Percentiles rank a stretch among this genome's conserved stretches.
These are phyloP conservation scores for Neurospora sp. DNA, from an alignment of 2,329 filamentous ascomycete genomes.

Conservation along the genomic window DNA sequence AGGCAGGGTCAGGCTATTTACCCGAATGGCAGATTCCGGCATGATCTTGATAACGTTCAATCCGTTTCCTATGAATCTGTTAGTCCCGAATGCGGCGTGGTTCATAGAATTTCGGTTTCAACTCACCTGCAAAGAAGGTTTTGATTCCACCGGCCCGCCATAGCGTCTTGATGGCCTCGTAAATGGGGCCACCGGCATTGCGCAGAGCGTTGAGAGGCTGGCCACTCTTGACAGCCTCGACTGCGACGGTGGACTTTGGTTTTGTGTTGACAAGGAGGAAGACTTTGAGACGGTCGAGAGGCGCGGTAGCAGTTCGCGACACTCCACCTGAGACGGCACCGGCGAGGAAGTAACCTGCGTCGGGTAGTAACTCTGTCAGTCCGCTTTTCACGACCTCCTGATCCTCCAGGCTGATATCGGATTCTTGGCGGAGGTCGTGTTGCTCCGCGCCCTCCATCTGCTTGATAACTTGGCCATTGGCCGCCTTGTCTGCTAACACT, in stretches of 20 bases:
- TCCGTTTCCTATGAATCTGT: constrained; percentile 63
- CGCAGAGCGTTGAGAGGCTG: constrained; percentile 53
- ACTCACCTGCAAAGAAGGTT: constrained; percentile 83
- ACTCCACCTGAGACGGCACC: constrained; percentile 91
- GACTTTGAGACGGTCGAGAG: constrained; percentile 92
- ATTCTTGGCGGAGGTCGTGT: constrained; percentile 12
- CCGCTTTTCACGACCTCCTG: constrained; percentile 32
- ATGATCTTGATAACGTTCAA: constrained; percentile 96
- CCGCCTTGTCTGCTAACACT: constrained; percentile 6
- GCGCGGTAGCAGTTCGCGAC: constrained; percentile 89
- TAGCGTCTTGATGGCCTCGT: constrained; percentile 64
- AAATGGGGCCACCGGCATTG: constrained; percentile 58
- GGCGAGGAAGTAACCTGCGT: constrained; percentile 96
- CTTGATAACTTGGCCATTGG: constrained; percentile 7
- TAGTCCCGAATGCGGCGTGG: background rate
- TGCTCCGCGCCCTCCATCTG: constrained; percentile 13
- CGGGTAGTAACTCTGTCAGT: constrained; percentile 62
- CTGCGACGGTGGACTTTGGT: constrained; percentile 44
- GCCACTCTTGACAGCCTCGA: constrained; percentile 60
- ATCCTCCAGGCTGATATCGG: constrained; percentile 22
- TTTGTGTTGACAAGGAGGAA: constrained; percentile 89
- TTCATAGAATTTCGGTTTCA: background rate
- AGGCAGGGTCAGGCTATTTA: constrained; percentile 15
- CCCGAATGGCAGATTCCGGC: constrained; percentile 94
- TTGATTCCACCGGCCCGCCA: constrained; percentile 79